Conservation (phyloP, 306 rosid species). For the Oemleria cerasiformis region DNA sequence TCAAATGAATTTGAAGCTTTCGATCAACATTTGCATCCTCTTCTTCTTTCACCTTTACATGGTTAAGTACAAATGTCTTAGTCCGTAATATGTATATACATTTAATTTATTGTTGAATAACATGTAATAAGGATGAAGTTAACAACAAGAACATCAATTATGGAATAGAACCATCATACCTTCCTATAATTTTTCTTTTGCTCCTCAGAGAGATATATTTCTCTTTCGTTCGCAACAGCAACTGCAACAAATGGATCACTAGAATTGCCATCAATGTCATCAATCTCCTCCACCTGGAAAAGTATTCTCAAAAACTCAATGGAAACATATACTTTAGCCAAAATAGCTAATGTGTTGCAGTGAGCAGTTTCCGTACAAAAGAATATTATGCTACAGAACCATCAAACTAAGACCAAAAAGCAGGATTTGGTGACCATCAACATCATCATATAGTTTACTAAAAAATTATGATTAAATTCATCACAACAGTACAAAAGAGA, state of each 20-base stretch:
- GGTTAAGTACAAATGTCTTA: slow-evolving; percentile 4
- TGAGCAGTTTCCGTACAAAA: neutral
- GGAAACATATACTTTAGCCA: neutral
- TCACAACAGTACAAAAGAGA: no score
- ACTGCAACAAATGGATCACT: slow-evolving; percentile 94
- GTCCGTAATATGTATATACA: neutral
- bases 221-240: slow-evolving; percentile 81
- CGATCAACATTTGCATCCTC: slow-evolving; percentile 75
- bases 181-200: slow-evolving; percentile 71
- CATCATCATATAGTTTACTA: no score
- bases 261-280: slow-evolving; percentile 73
- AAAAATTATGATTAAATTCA: no score
- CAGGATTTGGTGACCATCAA: no score
- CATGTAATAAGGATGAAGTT: neutral
- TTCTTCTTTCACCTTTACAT: slow-evolving; percentile 85
- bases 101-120: neutral
- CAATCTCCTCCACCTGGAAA: slow-evolving; percentile 94
- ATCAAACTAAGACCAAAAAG: no score
- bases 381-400: no score
- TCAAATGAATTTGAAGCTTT: slow-evolving; percentile 72
- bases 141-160: slow-evolving; percentile 2
- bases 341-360: neutral
- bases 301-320: slow-evolving; percentile 10
- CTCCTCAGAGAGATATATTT: slow-evolving; percentile 73
- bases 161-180: slow-evolving; percentile 40